These are phyloP conservation scores for Deinandra increscens DNA, from an alignment of 129 eudicot genomes.

Conservation along the genomic window DNA sequence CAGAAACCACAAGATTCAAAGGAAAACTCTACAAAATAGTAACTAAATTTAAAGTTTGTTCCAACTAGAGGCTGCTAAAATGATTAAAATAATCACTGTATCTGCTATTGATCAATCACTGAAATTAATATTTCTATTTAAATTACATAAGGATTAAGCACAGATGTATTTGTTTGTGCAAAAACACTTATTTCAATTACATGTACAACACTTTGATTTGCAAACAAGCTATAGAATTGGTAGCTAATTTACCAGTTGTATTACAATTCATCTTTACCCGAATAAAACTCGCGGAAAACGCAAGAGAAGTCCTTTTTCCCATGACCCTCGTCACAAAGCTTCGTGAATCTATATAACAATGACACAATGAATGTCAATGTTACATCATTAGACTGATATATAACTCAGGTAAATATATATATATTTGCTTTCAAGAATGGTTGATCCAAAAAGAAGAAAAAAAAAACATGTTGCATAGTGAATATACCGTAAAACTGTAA, in stretches of 20 bases:
- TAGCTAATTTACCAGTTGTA: constrained; percentile 4
- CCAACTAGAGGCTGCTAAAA: too few species aligned
- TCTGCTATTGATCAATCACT: too few species aligned
- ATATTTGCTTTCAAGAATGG: not conserved
- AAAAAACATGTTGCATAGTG: not conserved
- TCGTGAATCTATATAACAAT: constrained; percentile 43
- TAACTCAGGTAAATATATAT: too few species aligned
- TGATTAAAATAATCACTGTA: too few species aligned
- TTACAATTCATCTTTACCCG: constrained; percentile 67
- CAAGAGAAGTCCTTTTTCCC: constrained; percentile 77
- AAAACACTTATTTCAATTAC: constrained; percentile 4
- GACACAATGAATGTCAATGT: not conserved
- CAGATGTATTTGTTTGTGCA: not conserved
- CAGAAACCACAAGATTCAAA: too few species aligned
- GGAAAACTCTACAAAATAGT: too few species aligned
- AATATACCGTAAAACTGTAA: not conserved
- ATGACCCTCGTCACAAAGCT: constrained; percentile 71
- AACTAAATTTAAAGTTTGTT: too few species aligned
- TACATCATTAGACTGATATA: not conserved
- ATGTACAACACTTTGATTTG: constrained; percentile 7
- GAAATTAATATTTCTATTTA: not conserved
- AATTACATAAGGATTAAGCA: not conserved
- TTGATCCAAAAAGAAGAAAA: not conserved
- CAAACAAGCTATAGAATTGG: constrained; percentile 4
- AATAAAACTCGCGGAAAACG: constrained; percentile 76